Evolutionary conservation across 2,329 filamentous ascomycete species (phyloP).

Genomic region (Xylariaceae sp.): DNA sequence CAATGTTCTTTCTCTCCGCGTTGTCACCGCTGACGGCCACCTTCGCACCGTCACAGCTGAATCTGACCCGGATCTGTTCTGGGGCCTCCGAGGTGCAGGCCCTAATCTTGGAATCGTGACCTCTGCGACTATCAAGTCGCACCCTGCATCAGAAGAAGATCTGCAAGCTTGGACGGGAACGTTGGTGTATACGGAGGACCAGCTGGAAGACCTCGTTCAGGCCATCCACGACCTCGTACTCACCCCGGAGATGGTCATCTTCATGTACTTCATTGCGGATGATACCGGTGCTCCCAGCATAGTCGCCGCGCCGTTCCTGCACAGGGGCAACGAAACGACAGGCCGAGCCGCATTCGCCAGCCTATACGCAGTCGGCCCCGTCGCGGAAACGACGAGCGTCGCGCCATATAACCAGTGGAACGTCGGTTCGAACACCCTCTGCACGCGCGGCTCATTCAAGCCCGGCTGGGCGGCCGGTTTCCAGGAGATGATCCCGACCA

Average conservation of each 20-base stretch:
- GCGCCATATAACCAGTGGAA: constrained; percentile 15
- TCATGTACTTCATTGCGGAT: constrained; percentile 9
- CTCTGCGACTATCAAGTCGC: constrained; percentile 11
- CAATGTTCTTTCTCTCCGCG: constrained; percentile 12
- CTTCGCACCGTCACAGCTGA: neutral
- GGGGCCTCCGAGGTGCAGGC: constrained; percentile 17
- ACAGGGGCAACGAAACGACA: constrained; percentile 7
- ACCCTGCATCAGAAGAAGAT: neutral
- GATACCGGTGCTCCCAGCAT: neutral
- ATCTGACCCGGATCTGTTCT: constrained; percentile 14
- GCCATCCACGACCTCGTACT: constrained; percentile 14
- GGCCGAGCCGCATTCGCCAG: constrained; percentile 8
- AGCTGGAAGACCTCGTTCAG: constrained; percentile 13
- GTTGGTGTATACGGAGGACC: constrained; percentile 10
- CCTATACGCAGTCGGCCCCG: constrained; percentile 12
- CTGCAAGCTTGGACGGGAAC: constrained; percentile 10
- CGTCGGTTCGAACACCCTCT: neutral
- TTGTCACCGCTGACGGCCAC: constrained; percentile 14
- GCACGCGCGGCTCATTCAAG: constrained; percentile 9
- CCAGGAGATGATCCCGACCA: constrained; percentile 6
- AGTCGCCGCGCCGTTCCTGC: constrained; percentile 10
- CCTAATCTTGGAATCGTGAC: constrained; percentile 21
- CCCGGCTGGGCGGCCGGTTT: constrained; percentile 11
- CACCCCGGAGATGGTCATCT: constrained; percentile 5
- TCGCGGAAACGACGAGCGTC: constrained; percentile 8